phyloP scores from a whole-genome alignment of 805 yeast species.

The Schwanniomyces occidentalis region DNA sequence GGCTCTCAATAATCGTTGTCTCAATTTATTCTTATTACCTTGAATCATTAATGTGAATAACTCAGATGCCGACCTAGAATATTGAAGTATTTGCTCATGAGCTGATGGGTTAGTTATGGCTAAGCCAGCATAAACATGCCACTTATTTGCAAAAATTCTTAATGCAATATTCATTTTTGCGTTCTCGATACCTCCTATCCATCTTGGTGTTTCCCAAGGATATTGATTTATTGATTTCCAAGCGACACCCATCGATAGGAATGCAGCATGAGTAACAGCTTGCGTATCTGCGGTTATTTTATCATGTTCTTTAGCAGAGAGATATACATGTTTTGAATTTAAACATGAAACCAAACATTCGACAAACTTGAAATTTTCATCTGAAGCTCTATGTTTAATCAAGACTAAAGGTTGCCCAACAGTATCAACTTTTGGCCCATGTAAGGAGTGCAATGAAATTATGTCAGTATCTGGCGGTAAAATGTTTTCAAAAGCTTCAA shows the following conservation, averaged over 20 bases:
- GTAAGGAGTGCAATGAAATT: conserved; percentile 85
- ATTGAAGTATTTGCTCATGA: conserved; percentile 86
- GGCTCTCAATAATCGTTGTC: conserved; percentile 61
- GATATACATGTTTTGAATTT: conserved; percentile 70
- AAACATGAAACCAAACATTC: conserved; percentile 67
- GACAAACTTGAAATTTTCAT: conserved; percentile 59
- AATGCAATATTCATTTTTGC: conserved; percentile 93
- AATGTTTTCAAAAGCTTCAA: conserved; percentile 74
- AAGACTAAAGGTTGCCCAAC: conserved; percentile 92
- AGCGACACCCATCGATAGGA: conserved; percentile 94
- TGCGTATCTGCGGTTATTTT: conserved; percentile 97
- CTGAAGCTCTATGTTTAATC: conserved; percentile 68
- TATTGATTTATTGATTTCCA: conserved; percentile 83
- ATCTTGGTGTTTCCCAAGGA: conserved; percentile 86
- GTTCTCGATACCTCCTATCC: conserved; percentile 94
- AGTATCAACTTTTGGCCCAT: conserved; percentile 89
- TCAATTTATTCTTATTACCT: conserved; percentile 58
- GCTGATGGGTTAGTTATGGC: conserved; percentile 96
- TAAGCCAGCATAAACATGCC: conserved; percentile 98
- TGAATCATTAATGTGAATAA: conserved; percentile 81
- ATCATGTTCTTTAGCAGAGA: conserved; percentile 89
- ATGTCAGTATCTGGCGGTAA: conserved; percentile 82
- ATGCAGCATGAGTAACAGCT: conserved; percentile 98
- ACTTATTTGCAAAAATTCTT: conserved; percentile 87
- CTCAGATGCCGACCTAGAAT: conserved; percentile 80